These are phyloP conservation scores for Tricholomella constricta DNA, from an alignment of 768 basidiomycete genomes.

Conservation along the genomic window DNA sequence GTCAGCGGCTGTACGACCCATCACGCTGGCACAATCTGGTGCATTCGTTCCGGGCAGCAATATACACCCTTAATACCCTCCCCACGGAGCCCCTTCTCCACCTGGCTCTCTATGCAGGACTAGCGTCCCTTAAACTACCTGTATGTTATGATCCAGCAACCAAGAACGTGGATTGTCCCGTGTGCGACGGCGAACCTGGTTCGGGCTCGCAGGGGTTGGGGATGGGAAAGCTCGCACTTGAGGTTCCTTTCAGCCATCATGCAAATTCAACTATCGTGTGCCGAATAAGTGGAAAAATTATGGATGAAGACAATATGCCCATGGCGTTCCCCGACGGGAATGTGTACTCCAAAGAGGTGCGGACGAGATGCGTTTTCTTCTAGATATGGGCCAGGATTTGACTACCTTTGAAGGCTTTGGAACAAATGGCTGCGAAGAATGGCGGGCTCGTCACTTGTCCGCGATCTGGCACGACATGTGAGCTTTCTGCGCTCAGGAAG, in stretches of 20 bases:
- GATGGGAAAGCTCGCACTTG: slow-evolving; percentile 73
- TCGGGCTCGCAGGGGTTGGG: slow-evolving; percentile 43
- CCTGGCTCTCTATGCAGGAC: slow-evolving; percentile 87
- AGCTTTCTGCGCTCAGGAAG: slow-evolving; percentile 71
- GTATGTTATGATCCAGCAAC: slow-evolving; percentile 68
- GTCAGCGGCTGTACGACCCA: slow-evolving; percentile 80
- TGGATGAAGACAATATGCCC: slow-evolving; percentile 93
- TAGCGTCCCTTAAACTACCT: slow-evolving; percentile 88
- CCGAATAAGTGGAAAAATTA: slow-evolving; percentile 85
- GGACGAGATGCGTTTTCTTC: slow-evolving; percentile 26
- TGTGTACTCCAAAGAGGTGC: slow-evolving; percentile 95
- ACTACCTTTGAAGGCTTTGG: slow-evolving; percentile 61
- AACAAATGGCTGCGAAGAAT: slow-evolving; percentile 84
- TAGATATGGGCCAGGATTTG: slow-evolving; percentile 5
- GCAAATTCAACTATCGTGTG: slow-evolving; percentile 96
- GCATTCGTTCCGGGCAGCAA: slow-evolving; percentile 79
- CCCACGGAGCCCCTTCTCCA: slow-evolving; percentile 86
- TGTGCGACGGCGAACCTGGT: slow-evolving; percentile 67
- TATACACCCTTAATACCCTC: slow-evolving; percentile 85
- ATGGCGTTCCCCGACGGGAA: slow-evolving; percentile 89
- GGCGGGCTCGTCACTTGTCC: slow-evolving; percentile 85
- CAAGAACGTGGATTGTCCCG: slow-evolving; percentile 87
- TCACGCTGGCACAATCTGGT: slow-evolving; percentile 77
- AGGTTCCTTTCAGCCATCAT: slow-evolving; percentile 93
- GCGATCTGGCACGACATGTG: slow-evolving; percentile 63